Base-by-base conservation (phyloP, 2,329 filamentous ascomycete genomes). In the Colletotrichum sp. region DNA sequence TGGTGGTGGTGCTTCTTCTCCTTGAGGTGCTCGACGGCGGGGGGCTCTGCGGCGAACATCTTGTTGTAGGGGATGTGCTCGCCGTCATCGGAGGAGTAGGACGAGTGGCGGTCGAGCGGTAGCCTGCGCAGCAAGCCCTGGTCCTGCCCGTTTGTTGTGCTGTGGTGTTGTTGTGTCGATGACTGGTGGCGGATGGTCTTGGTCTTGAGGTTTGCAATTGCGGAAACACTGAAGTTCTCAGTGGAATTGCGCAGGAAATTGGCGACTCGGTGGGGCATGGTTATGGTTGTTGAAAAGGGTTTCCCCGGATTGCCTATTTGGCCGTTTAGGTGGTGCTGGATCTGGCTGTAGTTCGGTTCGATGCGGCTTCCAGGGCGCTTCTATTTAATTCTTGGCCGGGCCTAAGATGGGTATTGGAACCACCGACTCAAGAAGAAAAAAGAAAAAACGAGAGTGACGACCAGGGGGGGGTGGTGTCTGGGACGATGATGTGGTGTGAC, bases 201-300 rank as follows among this genome's bases (percentile, higher is more conserved):
- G 22, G 85, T 88, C 78, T 90, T 89, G 79, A 90, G 86, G 80
- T 85, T 87, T 72, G 88, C 85, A 78, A 90, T 88, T 52, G 74
- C 74, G 4, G 76, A 69, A 39, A 72, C 70, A 57, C 68, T 75
- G 60, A 78, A 77, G 82, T 86, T 87, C 81, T 90, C 89, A 78
- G 89, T 89, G n/a, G 90, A 89, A 77, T 86, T 87, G 79, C 89
- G 88, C 79, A 92, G 86, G 83, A 92, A 91, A 81, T 87, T 89
- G 81, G 88, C 85, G 78, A 92, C 90, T 76, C 88, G 85, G 84
- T 91, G 89, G 81, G 90, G 90, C 90, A 92, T 92, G 69, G 81
- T 86, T 59, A 63, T 70, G 67, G 32, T 65, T 59, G 57, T 36
- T 59, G 48, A 9, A 34, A 44, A 52, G 44, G 36, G 63, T 69